phyloP scores from a whole-genome alignment of 306 rosid species.

The Mimosa bimucronata region DNA sequence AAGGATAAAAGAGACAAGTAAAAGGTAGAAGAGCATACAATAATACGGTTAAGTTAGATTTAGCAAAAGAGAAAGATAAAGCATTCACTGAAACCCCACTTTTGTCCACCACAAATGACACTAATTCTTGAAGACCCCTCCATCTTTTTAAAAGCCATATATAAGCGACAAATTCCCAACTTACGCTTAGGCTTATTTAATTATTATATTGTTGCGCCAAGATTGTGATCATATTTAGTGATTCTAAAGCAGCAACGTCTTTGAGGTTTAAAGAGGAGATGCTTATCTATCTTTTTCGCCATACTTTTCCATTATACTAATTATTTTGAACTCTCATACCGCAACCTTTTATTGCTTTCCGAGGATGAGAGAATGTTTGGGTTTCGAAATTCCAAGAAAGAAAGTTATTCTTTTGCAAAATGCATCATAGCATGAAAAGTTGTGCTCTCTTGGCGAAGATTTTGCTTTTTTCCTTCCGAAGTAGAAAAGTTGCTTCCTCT shows the following conservation, averaged over 20 bases:
- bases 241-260: conserved; percentile 87
- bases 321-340: conserved; percentile 54
- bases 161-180: conserved; percentile 83
- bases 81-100: conserved; percentile 41
- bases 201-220: conserved; percentile 62
- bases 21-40: conserved; percentile 42
- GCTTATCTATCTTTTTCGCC: conserved; percentile 65
- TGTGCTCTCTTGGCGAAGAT: conserved; percentile 92
- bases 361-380: conserved; percentile 89
- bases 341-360: conserved; percentile 76
- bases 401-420: conserved; percentile 83
- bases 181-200: conserved; percentile 68
- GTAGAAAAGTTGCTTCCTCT: conserved; percentile 68
- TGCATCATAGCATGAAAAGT: conserved; percentile 83
- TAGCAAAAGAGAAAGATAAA: conserved; percentile 40
- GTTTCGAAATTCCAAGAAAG: conserved; percentile 75
- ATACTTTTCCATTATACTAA: conserved; percentile 41
- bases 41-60: conserved; percentile 34
- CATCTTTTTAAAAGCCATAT: conserved; percentile 62
- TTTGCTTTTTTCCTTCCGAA: conserved; percentile 72
- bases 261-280: conserved; percentile 78
- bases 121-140: conserved; percentile 48
- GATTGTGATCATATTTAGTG: conserved; percentile 86
- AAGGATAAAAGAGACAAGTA: conserved; percentile 30
- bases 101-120: conserved; percentile 48